Base-by-base conservation (phyloP, 2,329 filamentous ascomycete genomes). In the Periconia sp. region DNA sequence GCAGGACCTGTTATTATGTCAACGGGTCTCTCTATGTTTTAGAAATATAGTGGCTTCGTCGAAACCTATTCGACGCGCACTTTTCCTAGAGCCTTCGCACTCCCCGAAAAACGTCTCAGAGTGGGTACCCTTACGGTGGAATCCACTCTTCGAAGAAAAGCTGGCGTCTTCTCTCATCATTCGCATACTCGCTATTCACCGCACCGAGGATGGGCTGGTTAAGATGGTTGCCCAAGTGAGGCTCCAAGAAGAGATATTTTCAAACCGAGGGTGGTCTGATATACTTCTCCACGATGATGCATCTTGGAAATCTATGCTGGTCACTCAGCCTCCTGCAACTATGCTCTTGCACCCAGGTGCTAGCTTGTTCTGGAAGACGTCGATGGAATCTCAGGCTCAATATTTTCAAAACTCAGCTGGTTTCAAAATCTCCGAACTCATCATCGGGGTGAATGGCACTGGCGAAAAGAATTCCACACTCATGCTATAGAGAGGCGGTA, bases 221-320 rank as follows among this genome's bases (percentile, higher is more conserved):
- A 56, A 54, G 49, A 59, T 59, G 56, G 35, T 56, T 2, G 50
- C 53, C 40, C 56, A 56, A 19, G 52, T 56, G 19, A 47, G 53
- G 18, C 52, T 45, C 19, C 37, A 40, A 14, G 50, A 56, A n/a
- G 47, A 53, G n/a, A 19, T 35, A 10, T 30, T 50, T 7, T 13
- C 43, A 18, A 44, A 50, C 14, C 33, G 23, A 20, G 42, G 45
- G 15, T 50, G 44, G 31, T 37, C 51, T 8, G 47, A 55, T 23
- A 45, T 49, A 11, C 31, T 55, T 17, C 48, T 55, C 14, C 30
- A 47, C 17, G 50, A 54, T 6, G 23, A 52, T 20, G 56, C 56
- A 27, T 53, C 41, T 18, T 58, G 53, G 56, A 53, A 51, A 37
- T 48, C 47, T 5, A 56, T 58, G 50, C 47, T 53, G 14, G 50